These are phyloP conservation scores for Trichomonas tenax DNA, from an alignment of 208 protist genomes.

Conservation along the genomic window DNA sequence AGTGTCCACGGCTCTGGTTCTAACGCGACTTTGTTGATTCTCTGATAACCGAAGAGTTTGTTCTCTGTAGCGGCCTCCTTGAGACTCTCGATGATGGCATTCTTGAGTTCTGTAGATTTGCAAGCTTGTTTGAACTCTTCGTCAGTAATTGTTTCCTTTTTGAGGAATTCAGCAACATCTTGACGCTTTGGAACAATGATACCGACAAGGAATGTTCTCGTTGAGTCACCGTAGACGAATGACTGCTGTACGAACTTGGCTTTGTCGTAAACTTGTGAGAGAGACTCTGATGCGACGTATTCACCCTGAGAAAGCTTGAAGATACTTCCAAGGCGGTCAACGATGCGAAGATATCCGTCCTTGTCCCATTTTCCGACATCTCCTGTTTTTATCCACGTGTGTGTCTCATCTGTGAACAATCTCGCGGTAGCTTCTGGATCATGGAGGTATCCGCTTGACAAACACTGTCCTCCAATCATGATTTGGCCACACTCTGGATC, in stretches of 20 bases:
- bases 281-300: constrained; percentile 11
- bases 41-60: constrained; percentile 47
- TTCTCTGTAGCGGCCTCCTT: constrained; percentile 24
- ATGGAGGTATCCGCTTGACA: not conserved
- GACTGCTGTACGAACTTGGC: not conserved
- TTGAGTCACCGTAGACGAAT: constrained; percentile 30
- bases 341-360: constrained; percentile 37
- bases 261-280: not conserved
- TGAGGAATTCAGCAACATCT: not conserved
- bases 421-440: not conserved
- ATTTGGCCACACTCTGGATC: not conserved
- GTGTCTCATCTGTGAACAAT: not conserved
- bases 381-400: constrained; percentile 5
- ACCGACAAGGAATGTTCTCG: constrained; percentile 44
- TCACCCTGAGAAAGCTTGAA: constrained; percentile 62
- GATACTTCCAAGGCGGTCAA: constrained; percentile 63
- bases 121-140: not conserved
- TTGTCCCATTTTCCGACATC: not conserved
- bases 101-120: not conserved
- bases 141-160: not conserved
- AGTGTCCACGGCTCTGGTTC: constrained; percentile 40
- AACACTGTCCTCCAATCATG: not conserved
- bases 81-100: not conserved
- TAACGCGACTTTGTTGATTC: constrained; percentile 37
- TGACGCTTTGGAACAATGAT: constrained; percentile 42